Percentiles rank a stretch among this genome's conserved stretches.
Conservation (phyloP, 2,329 filamentous ascomycete genomes). For the Fusarium fujikuroi region DNA sequence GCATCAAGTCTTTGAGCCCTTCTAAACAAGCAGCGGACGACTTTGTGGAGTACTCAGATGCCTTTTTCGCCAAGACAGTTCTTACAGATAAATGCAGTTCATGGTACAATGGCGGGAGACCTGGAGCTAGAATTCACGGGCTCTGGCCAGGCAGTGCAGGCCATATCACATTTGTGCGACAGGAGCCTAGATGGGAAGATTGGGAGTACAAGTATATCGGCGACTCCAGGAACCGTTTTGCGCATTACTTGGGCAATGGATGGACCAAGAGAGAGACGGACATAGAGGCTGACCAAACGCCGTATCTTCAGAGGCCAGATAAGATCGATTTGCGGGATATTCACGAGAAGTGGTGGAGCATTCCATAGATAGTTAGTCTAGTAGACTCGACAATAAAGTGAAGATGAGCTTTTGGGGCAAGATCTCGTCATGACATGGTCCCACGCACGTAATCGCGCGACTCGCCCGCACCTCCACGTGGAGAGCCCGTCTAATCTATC, state of each 20-base stretch:
- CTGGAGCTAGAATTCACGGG: constrained; percentile 72
- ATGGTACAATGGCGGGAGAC: constrained; percentile 76
- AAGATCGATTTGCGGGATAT: constrained; percentile 69
- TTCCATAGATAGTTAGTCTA: constrained; percentile 42
- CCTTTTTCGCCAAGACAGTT: constrained; percentile 65
- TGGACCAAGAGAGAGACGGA: constrained; percentile 69
- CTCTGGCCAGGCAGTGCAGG: constrained; percentile 76
- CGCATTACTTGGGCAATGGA: constrained; percentile 75
- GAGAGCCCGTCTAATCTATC: constrained; percentile 1
- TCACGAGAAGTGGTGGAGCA: constrained; percentile 75
- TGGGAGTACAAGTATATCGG: constrained; percentile 61
- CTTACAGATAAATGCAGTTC: constrained; percentile 72
- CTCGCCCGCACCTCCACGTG: constrained; percentile 18
- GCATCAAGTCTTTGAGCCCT: constrained; percentile 70
- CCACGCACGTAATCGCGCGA: constrained; percentile 33
- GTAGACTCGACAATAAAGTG: background rate
- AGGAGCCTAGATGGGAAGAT: constrained; percentile 67
- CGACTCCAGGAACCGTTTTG: constrained; percentile 61
- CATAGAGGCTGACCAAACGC: constrained; percentile 67
- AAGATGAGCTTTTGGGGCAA: background rate
- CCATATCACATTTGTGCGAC: constrained; percentile 67
- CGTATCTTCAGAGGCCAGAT: constrained; percentile 67
- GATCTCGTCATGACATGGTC: constrained; percentile 19
- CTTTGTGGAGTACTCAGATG: constrained; percentile 68
- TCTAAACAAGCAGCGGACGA: constrained; percentile 70